phyloP scores from a whole-genome alignment of 352 stramenopile species.

The Peronospora belbahrii region DNA sequence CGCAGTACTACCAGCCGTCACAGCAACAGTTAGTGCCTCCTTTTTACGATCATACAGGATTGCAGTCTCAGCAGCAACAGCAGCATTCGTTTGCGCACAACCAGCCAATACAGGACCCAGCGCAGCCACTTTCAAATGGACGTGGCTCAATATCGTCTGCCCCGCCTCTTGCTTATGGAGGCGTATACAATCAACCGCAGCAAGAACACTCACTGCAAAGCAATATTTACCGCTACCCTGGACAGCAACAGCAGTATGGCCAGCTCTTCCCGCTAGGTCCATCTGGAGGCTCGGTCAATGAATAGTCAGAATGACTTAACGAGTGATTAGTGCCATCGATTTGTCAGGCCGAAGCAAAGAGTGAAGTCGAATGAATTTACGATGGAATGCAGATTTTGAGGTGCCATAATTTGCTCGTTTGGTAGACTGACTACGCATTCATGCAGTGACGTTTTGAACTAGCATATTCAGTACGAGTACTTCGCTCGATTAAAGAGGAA shows the following conservation, averaged over 20 bases:
- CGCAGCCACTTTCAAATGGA: slow-evolving; percentile 17
- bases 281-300: slow-evolving; percentile 18
- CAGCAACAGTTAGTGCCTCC: slow-evolving; percentile 17
- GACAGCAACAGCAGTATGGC: slow-evolving; percentile 25
- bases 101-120: slow-evolving; percentile 23
- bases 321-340: not conserved
- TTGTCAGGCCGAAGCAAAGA: not conserved
- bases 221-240: slow-evolving; percentile 45
- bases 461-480: too few relatives aligned
- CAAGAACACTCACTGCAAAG: slow-evolving; percentile 20
- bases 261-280: slow-evolving; percentile 13
- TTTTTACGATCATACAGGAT: slow-evolving; percentile 31
- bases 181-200: slow-evolving; percentile 35
- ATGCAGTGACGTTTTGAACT: too few relatives aligned
- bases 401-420: not conserved
- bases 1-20: slow-evolving; percentile 32
- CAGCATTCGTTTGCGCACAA: slow-evolving; percentile 35
- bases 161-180: slow-evolving; percentile 30
- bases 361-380: not conserved
- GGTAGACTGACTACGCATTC: too few relatives aligned
- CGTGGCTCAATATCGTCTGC: slow-evolving; percentile 23
- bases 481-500: too few relatives aligned
- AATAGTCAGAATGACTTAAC: not conserved
- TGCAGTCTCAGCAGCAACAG: slow-evolving; percentile 30
- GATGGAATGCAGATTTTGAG: not conserved